These are phyloP conservation scores for Linnemannia schmuckeri DNA, from an alignment of 192 early-diverging fungal genomes.

Conservation along the genomic window DNA sequence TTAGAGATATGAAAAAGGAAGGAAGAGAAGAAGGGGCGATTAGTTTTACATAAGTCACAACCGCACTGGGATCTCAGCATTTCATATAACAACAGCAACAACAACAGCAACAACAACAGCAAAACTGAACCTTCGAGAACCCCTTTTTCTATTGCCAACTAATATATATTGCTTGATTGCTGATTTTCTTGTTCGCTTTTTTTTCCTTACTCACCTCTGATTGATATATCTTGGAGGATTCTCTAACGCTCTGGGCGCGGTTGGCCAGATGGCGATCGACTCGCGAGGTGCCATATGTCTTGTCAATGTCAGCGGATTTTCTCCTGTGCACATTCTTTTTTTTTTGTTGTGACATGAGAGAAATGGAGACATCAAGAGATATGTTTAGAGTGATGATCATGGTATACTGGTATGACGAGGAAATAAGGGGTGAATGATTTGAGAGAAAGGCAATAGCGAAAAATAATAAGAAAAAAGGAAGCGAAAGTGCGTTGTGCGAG, in stretches of 20 bases:
- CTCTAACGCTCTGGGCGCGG: slow-evolving; percentile 45
- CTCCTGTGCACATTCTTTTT: slow-evolving; percentile 29
- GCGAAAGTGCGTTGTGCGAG: neutral
- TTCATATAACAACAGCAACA: neutral
- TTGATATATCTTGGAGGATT: slow-evolving; percentile 20
- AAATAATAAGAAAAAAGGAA: neutral
- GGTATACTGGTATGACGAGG: neutral
- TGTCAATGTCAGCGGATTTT: slow-evolving; percentile 35
- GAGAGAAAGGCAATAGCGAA: neutral
- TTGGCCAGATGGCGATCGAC: slow-evolving; percentile 42
- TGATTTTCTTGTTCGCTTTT: too few species aligned
- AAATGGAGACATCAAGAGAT: neutral
- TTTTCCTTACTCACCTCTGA: slow-evolving; percentile 16
- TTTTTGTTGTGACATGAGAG: neutral
- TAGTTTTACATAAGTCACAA: neutral
- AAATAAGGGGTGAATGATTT: neutral
- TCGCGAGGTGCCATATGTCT: slow-evolving; percentile 33
- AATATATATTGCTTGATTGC: neutral
- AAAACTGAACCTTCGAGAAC: neutral
- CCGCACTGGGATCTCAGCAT: neutral
- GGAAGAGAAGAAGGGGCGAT: neutral
- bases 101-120: neutral
- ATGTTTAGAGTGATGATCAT: neutral
- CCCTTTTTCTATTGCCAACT: neutral
- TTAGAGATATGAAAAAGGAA: neutral